A percentile compares a stretch with the other conserved stretches of the same genome.
phyloP scores from a whole-genome alignment of 208 protist species.

The Plasmodiophora brassicae region DNA sequence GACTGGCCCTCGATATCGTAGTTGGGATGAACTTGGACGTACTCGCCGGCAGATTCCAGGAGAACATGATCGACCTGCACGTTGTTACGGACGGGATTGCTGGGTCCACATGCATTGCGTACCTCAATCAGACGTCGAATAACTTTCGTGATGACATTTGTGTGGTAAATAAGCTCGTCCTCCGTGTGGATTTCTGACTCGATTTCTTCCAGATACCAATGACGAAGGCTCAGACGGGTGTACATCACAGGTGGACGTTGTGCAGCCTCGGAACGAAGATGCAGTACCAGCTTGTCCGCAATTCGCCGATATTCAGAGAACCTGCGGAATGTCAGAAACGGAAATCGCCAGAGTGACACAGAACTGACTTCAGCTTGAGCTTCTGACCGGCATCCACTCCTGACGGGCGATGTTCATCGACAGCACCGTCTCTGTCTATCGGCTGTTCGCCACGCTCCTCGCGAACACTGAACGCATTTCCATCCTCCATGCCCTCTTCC shows the following conservation, averaged over 20 bases:
- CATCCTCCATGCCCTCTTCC: neutral
- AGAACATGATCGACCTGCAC: slow-evolving; percentile 11
- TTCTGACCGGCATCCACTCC: neutral
- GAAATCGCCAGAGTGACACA: neutral
- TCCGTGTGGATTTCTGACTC: neutral
- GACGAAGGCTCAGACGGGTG: neutral
- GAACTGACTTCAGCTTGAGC: slow-evolving; percentile 7
- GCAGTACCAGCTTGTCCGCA: neutral
- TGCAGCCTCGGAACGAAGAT: neutral
- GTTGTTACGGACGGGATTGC: neutral
- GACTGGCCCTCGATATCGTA: neutral
- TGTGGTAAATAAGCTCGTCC: neutral
- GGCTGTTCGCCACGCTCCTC: too few relatives aligned
- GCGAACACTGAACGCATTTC: too few relatives aligned
- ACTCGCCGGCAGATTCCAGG: neutral
- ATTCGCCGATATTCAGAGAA: slow-evolving; percentile 9
- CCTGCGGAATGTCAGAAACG: neutral
- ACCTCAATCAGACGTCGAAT: slow-evolving; percentile 10
- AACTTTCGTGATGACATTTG: slow-evolving; percentile 18
- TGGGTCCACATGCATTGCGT: too few relatives aligned
- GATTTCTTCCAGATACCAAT: slow-evolving; percentile 27
- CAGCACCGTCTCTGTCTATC: neutral
- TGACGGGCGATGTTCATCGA: neutral
- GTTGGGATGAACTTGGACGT: neutral
- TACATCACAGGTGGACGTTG: neutral